Conservation (phyloP, 805 yeast genomes). For the Kodamaea kakaduensis region DNA sequence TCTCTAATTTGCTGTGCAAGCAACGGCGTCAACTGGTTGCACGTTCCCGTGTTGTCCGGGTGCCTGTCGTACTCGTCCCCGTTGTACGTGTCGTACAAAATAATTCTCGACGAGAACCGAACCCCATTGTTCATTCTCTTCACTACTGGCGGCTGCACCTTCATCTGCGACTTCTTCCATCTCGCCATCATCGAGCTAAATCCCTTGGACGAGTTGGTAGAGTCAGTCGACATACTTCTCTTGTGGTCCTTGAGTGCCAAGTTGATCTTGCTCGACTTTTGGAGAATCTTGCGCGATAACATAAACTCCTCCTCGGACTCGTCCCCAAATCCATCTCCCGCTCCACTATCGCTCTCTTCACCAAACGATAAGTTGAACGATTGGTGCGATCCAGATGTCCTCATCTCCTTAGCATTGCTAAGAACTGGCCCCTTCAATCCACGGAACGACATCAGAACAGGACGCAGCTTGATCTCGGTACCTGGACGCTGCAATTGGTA, state of each 20-base stretch:
- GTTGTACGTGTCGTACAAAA: conserved; percentile 79
- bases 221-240: conserved; percentile 28
- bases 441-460: conserved; percentile 53
- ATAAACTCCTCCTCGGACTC: conserved; percentile 9
- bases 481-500: conserved; percentile 8
- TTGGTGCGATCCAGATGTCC: conserved; percentile 39
- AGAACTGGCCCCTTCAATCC: conserved; percentile 58
- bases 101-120: conserved; percentile 74
- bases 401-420: conserved; percentile 30
- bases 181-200: conserved; percentile 28
- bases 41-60: conserved; percentile 89
- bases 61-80: conserved; percentile 86
- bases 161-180: conserved; percentile 19
- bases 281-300: conserved; percentile 6
- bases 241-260: conserved; percentile 20
- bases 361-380: conserved; percentile 37
- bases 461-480: conserved; percentile 18
- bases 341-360: conserved; percentile 29
- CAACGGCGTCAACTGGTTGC: conserved; percentile 83
- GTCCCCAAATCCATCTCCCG: conserved; percentile 38
- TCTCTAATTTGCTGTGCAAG: conserved; percentile 82
- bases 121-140: conserved; percentile 29
- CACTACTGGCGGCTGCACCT: neutral
- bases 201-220: conserved; percentile 31
- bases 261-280: conserved; percentile 7